phyloP scores from a whole-genome alignment of 257 asterid genomes.

The Solanum arcanum region DNA sequence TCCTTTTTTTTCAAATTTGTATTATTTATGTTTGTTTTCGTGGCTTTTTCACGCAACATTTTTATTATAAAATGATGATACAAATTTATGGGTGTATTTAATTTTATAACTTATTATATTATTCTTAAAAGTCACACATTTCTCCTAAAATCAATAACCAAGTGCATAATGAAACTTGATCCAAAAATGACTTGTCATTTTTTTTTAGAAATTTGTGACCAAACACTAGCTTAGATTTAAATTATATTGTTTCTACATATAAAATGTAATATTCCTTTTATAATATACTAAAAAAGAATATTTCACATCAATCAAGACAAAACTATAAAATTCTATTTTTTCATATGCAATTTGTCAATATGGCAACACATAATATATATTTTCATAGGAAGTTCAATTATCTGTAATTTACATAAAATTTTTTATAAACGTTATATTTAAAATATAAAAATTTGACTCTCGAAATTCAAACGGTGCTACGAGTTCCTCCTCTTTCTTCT shows the following conservation, averaged over 20 bases:
- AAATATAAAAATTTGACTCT: neutral
- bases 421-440: rapidly evolving
- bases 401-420: too few relatives aligned
- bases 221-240: too few relatives aligned
- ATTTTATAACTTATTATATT: too few relatives aligned
- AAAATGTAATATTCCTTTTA: neutral
- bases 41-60: neutral
- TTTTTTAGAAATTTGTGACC: too few relatives aligned
- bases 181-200: too few relatives aligned
- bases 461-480: neutral
- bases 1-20: too few relatives aligned
- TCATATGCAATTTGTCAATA: too few relatives aligned
- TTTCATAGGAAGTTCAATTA: neutral
- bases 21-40: too few relatives aligned
- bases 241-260: neutral
- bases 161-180: neutral
- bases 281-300: neutral
- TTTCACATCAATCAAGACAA: neutral
- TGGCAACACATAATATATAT: too few relatives aligned
- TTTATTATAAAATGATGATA: too few relatives aligned
- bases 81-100: neutral
- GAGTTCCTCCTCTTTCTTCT: neutral
- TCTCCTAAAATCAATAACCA: neutral
- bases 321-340: neutral
- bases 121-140: too few relatives aligned